phyloP scores from a whole-genome alignment of 2,329 filamentous ascomycete genomes.

The Epichloe aotearoae region DNA sequence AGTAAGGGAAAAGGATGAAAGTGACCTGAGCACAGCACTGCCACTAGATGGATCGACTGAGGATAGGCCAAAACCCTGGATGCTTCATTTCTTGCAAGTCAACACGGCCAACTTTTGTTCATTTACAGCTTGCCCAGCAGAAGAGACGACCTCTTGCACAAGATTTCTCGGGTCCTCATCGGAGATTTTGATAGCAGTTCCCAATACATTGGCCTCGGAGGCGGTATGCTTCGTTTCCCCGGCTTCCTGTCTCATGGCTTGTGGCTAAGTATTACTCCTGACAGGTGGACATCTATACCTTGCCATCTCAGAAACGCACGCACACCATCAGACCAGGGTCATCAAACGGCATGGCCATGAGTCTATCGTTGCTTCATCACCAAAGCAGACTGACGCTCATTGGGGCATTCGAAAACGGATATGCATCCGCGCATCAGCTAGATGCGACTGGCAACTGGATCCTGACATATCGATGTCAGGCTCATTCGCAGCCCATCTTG shows the following conservation, averaged over 20 bases:
- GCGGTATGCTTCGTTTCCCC: slow-evolving; percentile 32
- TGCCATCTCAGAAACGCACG: slow-evolving; percentile 61
- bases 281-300: slow-evolving; percentile 67
- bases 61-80: slow-evolving; percentile 56
- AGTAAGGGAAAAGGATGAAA: slow-evolving; percentile 46
- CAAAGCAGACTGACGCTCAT: slow-evolving; percentile 44
- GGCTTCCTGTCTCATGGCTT: too few species aligned
- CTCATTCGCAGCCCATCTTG: slow-evolving; percentile 70
- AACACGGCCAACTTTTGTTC: slow-evolving; percentile 94
- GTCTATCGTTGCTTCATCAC: slow-evolving; percentile 47
- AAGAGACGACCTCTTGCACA: slow-evolving; percentile 13
- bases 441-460: slow-evolving; percentile 28
- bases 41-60: slow-evolving; percentile 50
- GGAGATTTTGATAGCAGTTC: slow-evolving; percentile 60
- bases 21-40: slow-evolving; percentile 49
- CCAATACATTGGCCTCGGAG: slow-evolving; percentile 62
- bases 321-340: slow-evolving; percentile 38
- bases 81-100: slow-evolving; percentile 71
- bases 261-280: slow-evolving; percentile 1
- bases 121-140: slow-evolving; percentile 49
- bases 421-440: slow-evolving; percentile 51
- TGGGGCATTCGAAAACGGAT: slow-evolving; percentile 77
- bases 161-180: slow-evolving; percentile 12
- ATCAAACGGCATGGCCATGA: slow-evolving; percentile 79
- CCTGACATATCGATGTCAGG: slow-evolving; percentile 47